Conservation (phyloP, 1,139 yeast genomes). For the Groenewaldozyma auringiensis region DNA sequence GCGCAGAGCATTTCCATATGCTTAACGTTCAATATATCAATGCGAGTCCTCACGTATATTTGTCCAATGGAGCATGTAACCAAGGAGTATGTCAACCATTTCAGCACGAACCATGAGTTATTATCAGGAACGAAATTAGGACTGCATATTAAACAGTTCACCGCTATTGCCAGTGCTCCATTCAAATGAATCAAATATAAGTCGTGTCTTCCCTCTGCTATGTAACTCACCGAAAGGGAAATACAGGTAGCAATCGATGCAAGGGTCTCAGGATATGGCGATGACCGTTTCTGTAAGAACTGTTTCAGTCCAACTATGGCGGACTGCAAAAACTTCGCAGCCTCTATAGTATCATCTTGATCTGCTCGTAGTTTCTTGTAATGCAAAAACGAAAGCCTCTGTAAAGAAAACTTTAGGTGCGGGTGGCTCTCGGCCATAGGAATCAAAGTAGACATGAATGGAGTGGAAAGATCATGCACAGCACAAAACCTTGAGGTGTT, state of each 20-base stretch:
- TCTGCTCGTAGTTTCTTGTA: background rate
- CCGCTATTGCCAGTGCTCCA: background rate
- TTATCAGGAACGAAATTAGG: background rate
- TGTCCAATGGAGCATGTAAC: background rate
- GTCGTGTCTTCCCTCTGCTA: background rate
- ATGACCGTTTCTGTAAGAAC: background rate
- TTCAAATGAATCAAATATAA: background rate
- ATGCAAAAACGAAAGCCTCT: background rate
- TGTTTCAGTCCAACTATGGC: background rate
- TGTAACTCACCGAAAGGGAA: background rate
- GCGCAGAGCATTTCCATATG: background rate
- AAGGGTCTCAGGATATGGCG: background rate
- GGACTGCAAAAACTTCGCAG: background rate
- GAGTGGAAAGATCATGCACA: background rate
- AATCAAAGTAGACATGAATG: background rate
- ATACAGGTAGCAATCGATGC: background rate
- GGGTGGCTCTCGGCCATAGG: background rate
- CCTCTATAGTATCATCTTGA: background rate
- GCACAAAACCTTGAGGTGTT: constrained; percentile 1
- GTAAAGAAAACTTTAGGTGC: background rate
- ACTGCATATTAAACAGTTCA: background rate
- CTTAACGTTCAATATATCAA: background rate
- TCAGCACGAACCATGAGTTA: background rate
- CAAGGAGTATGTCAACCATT: background rate
- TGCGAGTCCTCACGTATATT: background rate